Evolutionary conservation across 495 filamentous ascomycete species (phyloP).

Genomic region (Aspergillus conjunctus): DNA sequence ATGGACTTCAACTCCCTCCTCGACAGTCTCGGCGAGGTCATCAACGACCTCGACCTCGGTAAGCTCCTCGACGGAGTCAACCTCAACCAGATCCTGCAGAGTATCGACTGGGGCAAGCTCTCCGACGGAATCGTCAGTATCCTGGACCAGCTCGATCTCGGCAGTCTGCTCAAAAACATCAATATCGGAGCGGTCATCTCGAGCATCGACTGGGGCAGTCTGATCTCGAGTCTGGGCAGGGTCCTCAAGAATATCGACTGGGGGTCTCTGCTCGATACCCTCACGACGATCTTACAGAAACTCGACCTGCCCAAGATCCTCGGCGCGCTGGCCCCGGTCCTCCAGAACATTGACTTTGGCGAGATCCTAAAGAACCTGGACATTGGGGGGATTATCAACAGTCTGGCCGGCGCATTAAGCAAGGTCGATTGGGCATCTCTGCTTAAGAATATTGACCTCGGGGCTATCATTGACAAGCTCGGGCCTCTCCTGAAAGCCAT

Average conservation of each 20-base stretch:
- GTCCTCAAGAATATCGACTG: conserved; percentile 9
- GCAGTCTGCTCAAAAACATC: not conserved
- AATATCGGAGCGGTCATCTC: not conserved
- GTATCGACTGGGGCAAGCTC: conserved; percentile 8
- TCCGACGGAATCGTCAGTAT: not conserved
- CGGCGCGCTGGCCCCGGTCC: too few species aligned
- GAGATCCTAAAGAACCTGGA: not conserved
- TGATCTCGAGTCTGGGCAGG: conserved; percentile 2
- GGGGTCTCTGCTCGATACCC: not conserved
- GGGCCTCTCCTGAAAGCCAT: not conserved
- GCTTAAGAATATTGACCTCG: not conserved
- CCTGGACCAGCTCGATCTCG: not conserved
- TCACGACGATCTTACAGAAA: too few species aligned
- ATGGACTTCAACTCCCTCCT: conserved; percentile 8
- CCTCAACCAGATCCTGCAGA: not conserved
- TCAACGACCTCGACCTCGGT: conserved; percentile 9
- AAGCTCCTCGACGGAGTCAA: not conserved
- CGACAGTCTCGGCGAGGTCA: conserved; percentile 2
- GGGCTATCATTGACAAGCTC: not conserved
- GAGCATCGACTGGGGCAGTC: conserved; percentile 8
- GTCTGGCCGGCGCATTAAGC: not conserved
- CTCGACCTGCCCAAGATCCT: too few species aligned
- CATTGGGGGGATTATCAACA: not conserved
- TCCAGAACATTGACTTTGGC: conserved; percentile 9
- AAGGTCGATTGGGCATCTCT: not conserved